Conservation (phyloP, 2,329 filamentous ascomycete species). For the Blastomyces parvus region DNA sequence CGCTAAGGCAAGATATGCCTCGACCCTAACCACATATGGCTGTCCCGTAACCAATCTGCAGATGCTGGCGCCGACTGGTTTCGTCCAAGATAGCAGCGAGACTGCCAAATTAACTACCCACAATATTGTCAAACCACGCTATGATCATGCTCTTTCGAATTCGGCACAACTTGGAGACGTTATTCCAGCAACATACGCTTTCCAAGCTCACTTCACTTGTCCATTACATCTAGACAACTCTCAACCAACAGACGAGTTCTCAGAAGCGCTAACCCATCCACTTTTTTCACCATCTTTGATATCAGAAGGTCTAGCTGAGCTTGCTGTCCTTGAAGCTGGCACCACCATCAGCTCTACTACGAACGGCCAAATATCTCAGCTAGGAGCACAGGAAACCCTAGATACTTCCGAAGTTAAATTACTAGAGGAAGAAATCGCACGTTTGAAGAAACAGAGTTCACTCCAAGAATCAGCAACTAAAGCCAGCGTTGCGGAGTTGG, state of each 20-base stretch:
- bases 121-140: constrained; percentile 65
- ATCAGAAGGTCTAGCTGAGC: constrained; percentile 34
- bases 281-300: constrained; percentile 32
- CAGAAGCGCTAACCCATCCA: constrained; percentile 30
- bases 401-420: constrained; percentile 21
- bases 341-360: constrained; percentile 11
- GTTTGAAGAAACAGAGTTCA: constrained; percentile 28
- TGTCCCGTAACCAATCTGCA: constrained; percentile 72
- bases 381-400: constrained; percentile 7
- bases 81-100: constrained; percentile 26
- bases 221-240: constrained; percentile 12
- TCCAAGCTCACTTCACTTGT: constrained; percentile 31
- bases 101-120: constrained; percentile 43
- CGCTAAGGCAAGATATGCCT: constrained; percentile 56
- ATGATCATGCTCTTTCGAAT: constrained; percentile 33
- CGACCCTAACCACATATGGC: constrained; percentile 61
- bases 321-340: constrained; percentile 22
- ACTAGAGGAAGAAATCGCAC: constrained; percentile 33
- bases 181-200: constrained; percentile 36
- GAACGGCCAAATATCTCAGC: constrained; percentile 1
- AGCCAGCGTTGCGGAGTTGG: constrained; percentile 27
- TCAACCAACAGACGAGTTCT: constrained; percentile 22
- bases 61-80: constrained; percentile 56
- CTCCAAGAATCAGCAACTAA: constrained; percentile 28
- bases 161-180: constrained; percentile 26